A percentile compares a stretch with the other conserved stretches of the same genome.
Evolutionary conservation across 768 basidiomycete genomes (phyloP).

Genomic region (Tulasnella sp.): DNA sequence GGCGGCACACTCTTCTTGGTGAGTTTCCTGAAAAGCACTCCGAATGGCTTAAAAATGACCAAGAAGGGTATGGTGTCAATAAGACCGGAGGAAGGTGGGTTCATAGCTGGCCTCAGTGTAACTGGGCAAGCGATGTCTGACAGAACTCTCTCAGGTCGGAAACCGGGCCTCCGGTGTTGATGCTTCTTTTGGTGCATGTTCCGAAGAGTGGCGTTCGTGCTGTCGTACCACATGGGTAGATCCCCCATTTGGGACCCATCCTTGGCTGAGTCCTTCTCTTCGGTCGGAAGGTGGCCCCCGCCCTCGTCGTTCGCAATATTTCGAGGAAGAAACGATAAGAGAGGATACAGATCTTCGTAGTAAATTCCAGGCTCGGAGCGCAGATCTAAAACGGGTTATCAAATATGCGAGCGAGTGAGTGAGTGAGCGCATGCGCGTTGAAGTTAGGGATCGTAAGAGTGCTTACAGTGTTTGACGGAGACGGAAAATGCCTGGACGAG

Average conservation of each 20-base stretch:
- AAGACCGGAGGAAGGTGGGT: constrained; percentile 42
- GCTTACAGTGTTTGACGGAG: constrained; percentile 12
- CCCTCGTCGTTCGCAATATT: no score
- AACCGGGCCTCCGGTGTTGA: constrained; percentile 9
- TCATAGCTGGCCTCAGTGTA: constrained; percentile 42
- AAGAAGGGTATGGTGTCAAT: constrained; percentile 46
- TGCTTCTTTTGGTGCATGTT: constrained; percentile 15
- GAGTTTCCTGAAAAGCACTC: constrained; percentile 17
- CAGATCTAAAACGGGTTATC: constrained; percentile 33
- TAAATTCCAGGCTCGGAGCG: constrained; percentile 60
- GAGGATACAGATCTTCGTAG: constrained; percentile 62
- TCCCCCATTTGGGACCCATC: not conserved
- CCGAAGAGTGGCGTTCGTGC: constrained; percentile 15
- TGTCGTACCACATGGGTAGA: constrained; percentile 46
- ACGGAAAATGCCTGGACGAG: constrained; percentile 14
- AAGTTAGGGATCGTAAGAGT: no score
- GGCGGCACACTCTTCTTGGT: not conserved
- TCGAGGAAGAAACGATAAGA: constrained; percentile 56
- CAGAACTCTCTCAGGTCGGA: constrained; percentile 18
- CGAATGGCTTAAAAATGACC: constrained; percentile 40
- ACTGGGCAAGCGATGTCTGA: not conserved
- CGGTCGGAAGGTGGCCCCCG: constrained; percentile 16
- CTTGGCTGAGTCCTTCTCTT: constrained; percentile 19
- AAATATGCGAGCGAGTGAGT: no score
- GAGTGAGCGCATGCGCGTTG: no score